These are phyloP conservation scores for Kwoniella europaea DNA, from an alignment of 768 basidiomycete species.

Conservation along the genomic window DNA sequence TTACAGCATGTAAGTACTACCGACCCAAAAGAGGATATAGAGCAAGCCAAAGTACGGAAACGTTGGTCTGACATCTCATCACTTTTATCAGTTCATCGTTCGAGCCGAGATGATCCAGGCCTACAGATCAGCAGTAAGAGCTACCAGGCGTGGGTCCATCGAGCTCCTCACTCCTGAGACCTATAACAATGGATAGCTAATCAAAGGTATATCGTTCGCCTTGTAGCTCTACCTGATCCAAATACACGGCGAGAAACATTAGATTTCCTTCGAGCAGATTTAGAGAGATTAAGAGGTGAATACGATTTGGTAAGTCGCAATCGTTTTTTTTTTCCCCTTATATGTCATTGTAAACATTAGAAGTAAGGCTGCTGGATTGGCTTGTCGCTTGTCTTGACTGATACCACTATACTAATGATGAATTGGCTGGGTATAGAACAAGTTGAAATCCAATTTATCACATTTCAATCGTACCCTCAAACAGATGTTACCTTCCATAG, in stretches of 20 bases:
- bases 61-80: background rate
- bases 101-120: conserved; percentile 49
- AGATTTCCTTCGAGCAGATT: conserved; percentile 51
- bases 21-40: too few relatives aligned
- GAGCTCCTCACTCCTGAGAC: background rate
- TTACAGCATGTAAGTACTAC: conserved; percentile 36
- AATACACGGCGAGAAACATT: conserved; percentile 54
- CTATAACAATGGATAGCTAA: background rate
- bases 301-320: conserved; percentile 47
- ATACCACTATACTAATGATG: background rate
- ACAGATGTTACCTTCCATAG: conserved; percentile 47
- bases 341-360: background rate
- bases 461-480: conserved; percentile 51
- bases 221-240: conserved; percentile 50
- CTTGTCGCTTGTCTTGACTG: too few relatives aligned
- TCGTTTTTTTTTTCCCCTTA: background rate
- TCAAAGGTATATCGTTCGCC: background rate
- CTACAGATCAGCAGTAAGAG: conserved; percentile 51
- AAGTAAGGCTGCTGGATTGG: too few relatives aligned
- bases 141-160: conserved; percentile 49
- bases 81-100: conserved; percentile 49
- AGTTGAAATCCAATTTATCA: conserved; percentile 43
- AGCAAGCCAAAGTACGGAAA: too few relatives aligned
- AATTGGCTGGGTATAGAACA: conserved; percentile 27
- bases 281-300: conserved; percentile 44